Base-by-base conservation (phyloP, 2,329 filamentous ascomycete species). In the Trichoderma pleuroti region DNA sequence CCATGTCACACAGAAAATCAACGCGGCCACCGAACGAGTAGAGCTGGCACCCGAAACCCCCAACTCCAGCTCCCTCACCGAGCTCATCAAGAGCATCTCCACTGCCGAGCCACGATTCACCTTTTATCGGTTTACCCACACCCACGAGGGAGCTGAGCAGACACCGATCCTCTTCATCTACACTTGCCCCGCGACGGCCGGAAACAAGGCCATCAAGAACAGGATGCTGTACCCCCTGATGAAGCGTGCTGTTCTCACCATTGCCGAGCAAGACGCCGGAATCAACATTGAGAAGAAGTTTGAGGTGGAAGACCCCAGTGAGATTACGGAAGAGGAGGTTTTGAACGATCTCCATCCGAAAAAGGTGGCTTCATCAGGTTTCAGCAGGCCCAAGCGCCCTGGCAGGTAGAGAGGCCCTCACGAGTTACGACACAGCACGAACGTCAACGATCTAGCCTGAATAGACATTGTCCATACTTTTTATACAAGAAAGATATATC, bases 181-280 rank as follows among this genome's bases (percentile, higher is more conserved):
- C 82, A 95, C 92, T 7, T 94, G 92, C 79, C 93, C 93, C 0
- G 83, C 86, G 9, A 86, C 90, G 5, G 82, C 87, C 0, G 87
- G 84, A 32, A 88, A 86, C 66, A 92, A 90, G 81, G 84, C 87
- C 66, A 92, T 96, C 83, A 94, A 93, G 83, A 91, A 92, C 81
- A 86, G 92, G 73, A 97, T 97, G 93, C 81, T 96, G 77, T 96
- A 96, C 79, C 92, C 93, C 39, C 83, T 90, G 30, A 90, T 90
- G 83, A 90, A 90, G 81, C 84, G 87, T 12, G 87, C 88, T 28
- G 91, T 93, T 4, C 83, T 94, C 34, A 81, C 84, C n/a, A 79
- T 90, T 39, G 92, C 92, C 21, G 87, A 90, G 76, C 82, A 81
- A 42, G 88, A 93, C 74, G 90, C 88, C 1, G 90, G 89, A 0